Evolutionary conservation across 1,284 basidiomycete genomes (phyloP).

Genomic region (Lentinula novae-zelandiae): DNA sequence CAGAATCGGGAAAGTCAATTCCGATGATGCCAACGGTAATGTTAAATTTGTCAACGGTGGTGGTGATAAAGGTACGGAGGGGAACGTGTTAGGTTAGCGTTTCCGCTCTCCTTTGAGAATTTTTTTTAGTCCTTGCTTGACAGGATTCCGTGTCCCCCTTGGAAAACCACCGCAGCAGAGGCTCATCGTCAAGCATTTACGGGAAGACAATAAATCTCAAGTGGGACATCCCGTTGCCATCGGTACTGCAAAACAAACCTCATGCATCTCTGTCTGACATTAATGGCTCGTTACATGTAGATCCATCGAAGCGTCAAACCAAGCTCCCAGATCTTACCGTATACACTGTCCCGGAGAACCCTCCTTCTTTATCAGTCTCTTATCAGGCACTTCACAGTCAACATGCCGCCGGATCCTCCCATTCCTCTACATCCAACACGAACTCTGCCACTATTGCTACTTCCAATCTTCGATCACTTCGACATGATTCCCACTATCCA

Average conservation of each 20-base stretch:
- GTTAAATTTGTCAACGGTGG: neutral
- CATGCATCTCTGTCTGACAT: neutral
- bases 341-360: neutral
- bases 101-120: neutral
- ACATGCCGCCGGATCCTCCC: neutral
- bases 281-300: neutral
- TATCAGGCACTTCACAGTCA: neutral
- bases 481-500: constrained; percentile 9
- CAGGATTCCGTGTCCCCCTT: neutral
- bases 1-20: neutral
- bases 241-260: neutral
- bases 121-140: neutral
- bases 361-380: neutral
- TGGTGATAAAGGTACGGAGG: neutral
- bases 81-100: neutral
- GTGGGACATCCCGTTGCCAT: neutral
- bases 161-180: constrained; percentile 10
- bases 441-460: neutral
- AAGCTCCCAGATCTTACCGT: neutral
- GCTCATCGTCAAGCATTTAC: constrained; percentile 8
- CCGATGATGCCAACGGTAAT: neutral
- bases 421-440: neutral
- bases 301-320: neutral
- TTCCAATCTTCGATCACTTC: neutral
- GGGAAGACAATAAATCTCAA: neutral